These are phyloP conservation scores for Ampelomyces quisqualis DNA, from an alignment of 2,329 filamentous ascomycete genomes.

Conservation along the genomic window DNA sequence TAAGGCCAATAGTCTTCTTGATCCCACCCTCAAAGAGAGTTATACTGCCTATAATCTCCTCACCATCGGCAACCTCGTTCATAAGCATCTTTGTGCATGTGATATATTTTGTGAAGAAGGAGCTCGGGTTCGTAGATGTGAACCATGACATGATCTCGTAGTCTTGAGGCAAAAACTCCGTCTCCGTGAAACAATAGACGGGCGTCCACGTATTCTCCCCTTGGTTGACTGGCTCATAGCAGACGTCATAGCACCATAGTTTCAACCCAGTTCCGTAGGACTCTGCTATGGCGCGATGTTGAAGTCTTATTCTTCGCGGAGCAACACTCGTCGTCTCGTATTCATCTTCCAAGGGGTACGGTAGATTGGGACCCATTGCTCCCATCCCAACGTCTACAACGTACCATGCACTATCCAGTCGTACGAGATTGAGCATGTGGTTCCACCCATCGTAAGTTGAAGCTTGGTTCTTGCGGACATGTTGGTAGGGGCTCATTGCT, in stretches of 20 bases:
- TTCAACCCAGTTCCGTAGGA: slow-evolving; percentile 10
- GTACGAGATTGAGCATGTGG: slow-evolving; percentile 46
- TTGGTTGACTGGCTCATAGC: neutral
- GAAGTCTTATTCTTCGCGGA: slow-evolving; percentile 9
- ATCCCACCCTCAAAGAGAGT: slow-evolving; percentile 8
- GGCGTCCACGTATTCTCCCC: slow-evolving; percentile 10
- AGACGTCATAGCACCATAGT: slow-evolving; percentile 14
- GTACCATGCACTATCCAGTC: slow-evolving; percentile 20
- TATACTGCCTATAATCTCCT: slow-evolving; percentile 10
- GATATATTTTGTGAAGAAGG: slow-evolving; percentile 19
- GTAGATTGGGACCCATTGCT: slow-evolving; percentile 12
- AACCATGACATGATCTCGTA: slow-evolving; percentile 27
- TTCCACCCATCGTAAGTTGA: slow-evolving; percentile 27
- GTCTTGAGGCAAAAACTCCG: slow-evolving; percentile 25
- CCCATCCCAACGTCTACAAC: slow-evolving; percentile 44
- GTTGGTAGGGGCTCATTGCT: slow-evolving; percentile 13
- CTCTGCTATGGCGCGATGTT: slow-evolving; percentile 12
- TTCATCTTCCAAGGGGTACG: slow-evolving; percentile 10
- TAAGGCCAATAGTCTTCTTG: slow-evolving; percentile 1
- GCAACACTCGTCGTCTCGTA: slow-evolving; percentile 15
- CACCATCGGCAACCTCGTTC: slow-evolving; percentile 4
- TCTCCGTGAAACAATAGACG: slow-evolving; percentile 19
- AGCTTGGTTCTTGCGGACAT: slow-evolving; percentile 10
- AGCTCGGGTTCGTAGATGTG: slow-evolving; percentile 18
- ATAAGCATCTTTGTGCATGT: slow-evolving; percentile 16